Percentiles rank a stretch among this genome's conserved stretches.
These are phyloP conservation scores for Corchorus capsularis DNA, from an alignment of 345 rosid species.

Conservation along the genomic window DNA sequence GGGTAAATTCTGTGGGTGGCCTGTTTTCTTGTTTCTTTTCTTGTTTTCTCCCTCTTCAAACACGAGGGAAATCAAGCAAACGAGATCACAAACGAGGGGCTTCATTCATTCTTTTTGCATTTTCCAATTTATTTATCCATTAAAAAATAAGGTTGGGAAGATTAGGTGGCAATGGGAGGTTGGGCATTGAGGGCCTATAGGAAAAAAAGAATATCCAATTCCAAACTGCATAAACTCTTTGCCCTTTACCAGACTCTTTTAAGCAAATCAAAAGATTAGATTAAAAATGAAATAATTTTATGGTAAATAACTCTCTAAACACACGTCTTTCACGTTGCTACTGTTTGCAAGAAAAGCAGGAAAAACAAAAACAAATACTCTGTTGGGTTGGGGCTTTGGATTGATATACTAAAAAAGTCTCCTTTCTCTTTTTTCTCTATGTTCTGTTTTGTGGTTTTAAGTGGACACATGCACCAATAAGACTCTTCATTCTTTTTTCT, in stretches of 20 bases:
- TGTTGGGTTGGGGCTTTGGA: background rate
- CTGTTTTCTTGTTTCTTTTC: background rate
- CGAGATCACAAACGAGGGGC: slow-evolving; percentile 3
- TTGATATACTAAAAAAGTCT: background rate
- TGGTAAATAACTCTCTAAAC: background rate
- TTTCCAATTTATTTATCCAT: background rate
- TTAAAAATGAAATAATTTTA: background rate
- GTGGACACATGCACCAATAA: slow-evolving; percentile 25
- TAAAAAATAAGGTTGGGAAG: background rate
- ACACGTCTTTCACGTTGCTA: slow-evolving; percentile 39
- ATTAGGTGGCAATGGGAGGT: slow-evolving; percentile 30
- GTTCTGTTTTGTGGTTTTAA: slow-evolving; percentile 3
- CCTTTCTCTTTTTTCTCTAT: background rate
- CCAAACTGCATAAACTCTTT: background rate
- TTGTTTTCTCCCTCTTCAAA: background rate
- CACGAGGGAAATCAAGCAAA: background rate
- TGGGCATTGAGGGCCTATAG: slow-evolving; percentile 20
- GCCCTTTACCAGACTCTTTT: background rate
- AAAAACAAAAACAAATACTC: background rate
- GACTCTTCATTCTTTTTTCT: background rate
- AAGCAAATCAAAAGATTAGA: background rate
- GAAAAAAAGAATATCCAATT: slow-evolving; percentile 28
- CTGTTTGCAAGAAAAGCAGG: background rate
- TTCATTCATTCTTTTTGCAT: background rate
- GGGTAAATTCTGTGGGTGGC: background rate